Base-by-base conservation (phyloP, 768 basidiomycete species). In the Serpula lacrymans region DNA sequence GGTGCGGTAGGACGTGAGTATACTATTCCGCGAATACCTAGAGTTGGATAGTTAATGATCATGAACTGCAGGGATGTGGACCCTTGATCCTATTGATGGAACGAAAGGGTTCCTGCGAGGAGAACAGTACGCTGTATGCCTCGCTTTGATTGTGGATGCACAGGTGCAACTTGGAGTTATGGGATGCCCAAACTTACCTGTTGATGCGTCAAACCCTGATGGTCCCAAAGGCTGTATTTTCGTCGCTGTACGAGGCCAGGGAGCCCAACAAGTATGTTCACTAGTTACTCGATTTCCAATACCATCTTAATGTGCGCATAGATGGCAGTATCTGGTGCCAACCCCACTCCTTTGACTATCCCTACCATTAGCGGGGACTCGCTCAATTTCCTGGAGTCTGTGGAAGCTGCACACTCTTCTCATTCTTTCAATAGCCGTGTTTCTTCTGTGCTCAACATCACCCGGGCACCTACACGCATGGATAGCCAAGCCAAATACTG, bases 401-500 rank as follows among this genome's bases (percentile, higher is more conserved):
- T 95, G 31, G 95, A 99, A 57, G 79, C 87, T 3, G 84, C 82
- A 1, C 96, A 99, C 58, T 84, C 89, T 1, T 87, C 91, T n/a
- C 88, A 93, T 45, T 78, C 80, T 2, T 85, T 91, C 62, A 92
- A 86, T 55, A 78, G 78, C 24, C 73, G 72, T 16, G 84, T 97
- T 25, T 80, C 87, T 0, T 54, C 73, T 23, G 51, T 82, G 4
- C 68, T 97, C 18, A 74, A 74, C 2, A 74, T 96, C 40, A 79
- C 80, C 13, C 67, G 75, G 2, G 58, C 74, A 1, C 82, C 88
- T 7, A 70, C 81, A 12, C 73, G 90, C 14, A 96, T 98, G 93
- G 95, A 98, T 59, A 89, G 86, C 58, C 94, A 97, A 61, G 92
- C 93, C 2, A 99, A 98, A 65, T 98, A 98, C 51, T 80, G 84